These are phyloP conservation scores for Saccharomyces kudriavzevii DNA, from an alignment of 805 yeast species.

Conservation along the genomic window DNA sequence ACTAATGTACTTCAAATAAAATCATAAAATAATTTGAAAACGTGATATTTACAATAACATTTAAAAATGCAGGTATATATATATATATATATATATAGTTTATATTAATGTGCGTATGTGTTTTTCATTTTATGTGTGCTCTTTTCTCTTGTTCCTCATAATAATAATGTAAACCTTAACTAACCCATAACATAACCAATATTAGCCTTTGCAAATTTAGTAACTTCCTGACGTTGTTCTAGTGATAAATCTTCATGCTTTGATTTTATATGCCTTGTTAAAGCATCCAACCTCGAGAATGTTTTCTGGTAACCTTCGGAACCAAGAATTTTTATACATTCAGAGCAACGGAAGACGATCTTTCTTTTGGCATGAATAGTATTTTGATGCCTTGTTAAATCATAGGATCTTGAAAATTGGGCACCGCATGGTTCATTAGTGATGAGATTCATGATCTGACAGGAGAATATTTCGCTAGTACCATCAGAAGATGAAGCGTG, in stretches of 20 bases:
- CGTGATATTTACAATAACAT: neutral
- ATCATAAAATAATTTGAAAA: neutral
- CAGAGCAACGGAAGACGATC: conserved; percentile 75
- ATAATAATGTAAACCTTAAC: neutral
- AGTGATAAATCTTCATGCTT: conserved; percentile 58
- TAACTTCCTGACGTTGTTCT: conserved; percentile 59
- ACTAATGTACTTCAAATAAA: neutral
- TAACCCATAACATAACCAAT: conserved; percentile 46
- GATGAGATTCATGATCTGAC: conserved; percentile 18
- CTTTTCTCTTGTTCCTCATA: neutral
- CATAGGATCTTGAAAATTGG: conserved; percentile 86
- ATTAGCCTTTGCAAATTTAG: conserved; percentile 68
- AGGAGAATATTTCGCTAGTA: conserved; percentile 11
- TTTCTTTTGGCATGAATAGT: conserved; percentile 89
- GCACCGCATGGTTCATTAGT: conserved; percentile 28
- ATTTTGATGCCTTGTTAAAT: conserved; percentile 89
- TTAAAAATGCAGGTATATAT: neutral
- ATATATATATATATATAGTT: neutral
- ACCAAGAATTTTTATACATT: conserved; percentile 50
- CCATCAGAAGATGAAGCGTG: neutral
- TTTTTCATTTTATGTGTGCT: neutral
- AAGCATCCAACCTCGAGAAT: conserved; percentile 88
- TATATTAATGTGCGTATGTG: neutral
- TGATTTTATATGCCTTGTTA: conserved; percentile 86
- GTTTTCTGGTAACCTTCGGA: conserved; percentile 53